Base-by-base conservation (phyloP, 2,329 filamentous ascomycete species). In the Ploettnerulaceae sp. region DNA sequence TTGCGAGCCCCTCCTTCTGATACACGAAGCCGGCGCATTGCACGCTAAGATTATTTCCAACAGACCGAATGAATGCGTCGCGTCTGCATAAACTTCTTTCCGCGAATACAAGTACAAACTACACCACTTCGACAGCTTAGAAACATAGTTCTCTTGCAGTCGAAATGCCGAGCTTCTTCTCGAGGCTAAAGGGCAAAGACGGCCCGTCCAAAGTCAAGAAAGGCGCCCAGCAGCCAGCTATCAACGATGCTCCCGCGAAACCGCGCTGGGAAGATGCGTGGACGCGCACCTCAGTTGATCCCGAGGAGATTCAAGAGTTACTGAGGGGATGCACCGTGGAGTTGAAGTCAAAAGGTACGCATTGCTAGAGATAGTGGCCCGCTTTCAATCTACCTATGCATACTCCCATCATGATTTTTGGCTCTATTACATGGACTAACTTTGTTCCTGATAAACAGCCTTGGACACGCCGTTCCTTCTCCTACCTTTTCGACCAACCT, bases 391-490 rank as follows among this genome's bases (percentile, higher is more conserved):
- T n/a, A n/a, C n/a, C 55, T 51, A 54, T 58, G 56, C 56, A 59
- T 22, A 25, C 39, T 43, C 15, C 51, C 55, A 48, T 48, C 22
- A 40, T 37, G 34, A 46, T 43, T 24, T 35, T 45, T 26, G 26
- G 43, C 18, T 28, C n/a, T 38, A 47, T 50, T 50, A 55, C 58
- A 57, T 45, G 38, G 24, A 38, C 57, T 61, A 58, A 61, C 58
- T 37, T 32, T 7, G 37, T 32, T 31, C 35, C 45, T n/a, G 25
- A 28, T 28, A 12, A 22, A 56, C 66, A 95, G 89, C 84, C 56
- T 82, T 97, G 61, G 84, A 96, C 65, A 82, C 85, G 50, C 93
- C 93, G 1, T 97, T 98, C 67, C 77, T 97, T 21, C 82, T 98
- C 7, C 77, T 98, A 3, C 93, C 93, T 9, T 98, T 96, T 69